Evolutionary conservation across 345 rosid genomes (phyloP).

Genomic region (Zanthoxylum bungeanum): DNA sequence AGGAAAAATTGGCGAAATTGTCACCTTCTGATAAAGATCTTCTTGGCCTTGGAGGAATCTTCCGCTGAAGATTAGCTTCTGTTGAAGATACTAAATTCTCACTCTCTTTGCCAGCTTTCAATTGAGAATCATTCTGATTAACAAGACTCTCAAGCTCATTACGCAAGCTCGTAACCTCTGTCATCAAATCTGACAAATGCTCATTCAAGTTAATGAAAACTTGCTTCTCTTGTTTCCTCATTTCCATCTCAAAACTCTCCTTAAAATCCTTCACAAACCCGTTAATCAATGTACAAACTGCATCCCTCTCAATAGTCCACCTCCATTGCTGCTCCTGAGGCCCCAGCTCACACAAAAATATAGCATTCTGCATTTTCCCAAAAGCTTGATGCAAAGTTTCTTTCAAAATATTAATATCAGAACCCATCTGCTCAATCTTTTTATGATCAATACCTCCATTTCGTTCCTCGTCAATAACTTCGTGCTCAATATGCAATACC

Average conservation of each 20-base stretch:
- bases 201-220: constrained; percentile 29
- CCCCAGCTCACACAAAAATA: constrained; percentile 56
- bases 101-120: constrained; percentile 11
- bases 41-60: constrained; percentile 13
- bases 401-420: constrained; percentile 58
- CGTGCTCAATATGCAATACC: constrained; percentile 57
- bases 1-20: background rate
- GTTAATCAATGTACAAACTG: constrained; percentile 34
- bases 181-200: constrained; percentile 38
- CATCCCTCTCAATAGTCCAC: constrained; percentile 57
- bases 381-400: constrained; percentile 79
- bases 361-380: constrained; percentile 69
- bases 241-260: constrained; percentile 33
- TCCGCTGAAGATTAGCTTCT: background rate
- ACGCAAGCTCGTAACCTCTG: constrained; percentile 30
- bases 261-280: constrained; percentile 42
- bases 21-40: constrained; percentile 22
- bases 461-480: constrained; percentile 24
- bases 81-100: background rate
- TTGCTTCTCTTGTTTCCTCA: constrained; percentile 28
- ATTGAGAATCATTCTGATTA: constrained; percentile 18
- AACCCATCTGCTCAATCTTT: constrained; percentile 53
- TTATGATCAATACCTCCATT: constrained; percentile 29
- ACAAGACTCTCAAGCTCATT: constrained; percentile 38
- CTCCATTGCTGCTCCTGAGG: constrained; percentile 67